phyloP scores from a whole-genome alignment of 441 rosid genomes.

The Pelargonium australe region DNA sequence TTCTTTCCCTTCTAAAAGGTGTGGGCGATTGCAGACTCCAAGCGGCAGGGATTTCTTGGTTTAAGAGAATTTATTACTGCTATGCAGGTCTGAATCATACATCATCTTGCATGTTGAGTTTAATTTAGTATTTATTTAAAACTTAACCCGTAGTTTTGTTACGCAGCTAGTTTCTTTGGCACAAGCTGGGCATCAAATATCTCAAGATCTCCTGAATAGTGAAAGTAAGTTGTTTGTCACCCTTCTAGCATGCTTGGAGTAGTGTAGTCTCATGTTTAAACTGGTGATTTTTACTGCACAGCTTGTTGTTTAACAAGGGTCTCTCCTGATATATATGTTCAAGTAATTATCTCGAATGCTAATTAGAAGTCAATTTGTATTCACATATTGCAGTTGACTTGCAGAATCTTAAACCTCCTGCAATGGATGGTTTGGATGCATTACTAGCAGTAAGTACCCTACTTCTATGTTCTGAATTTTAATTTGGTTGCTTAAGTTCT shows the following conservation, averaged over 20 bases:
- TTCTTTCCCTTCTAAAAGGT: constrained; percentile 36
- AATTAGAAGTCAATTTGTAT: constrained; percentile 13
- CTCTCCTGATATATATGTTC: constrained; percentile 1
- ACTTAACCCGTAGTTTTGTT: constrained; percentile 22
- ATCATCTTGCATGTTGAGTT: not conserved
- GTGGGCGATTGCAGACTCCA: constrained; percentile 91
- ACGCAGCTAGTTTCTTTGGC: constrained; percentile 68
- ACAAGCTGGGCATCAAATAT: constrained; percentile 65
- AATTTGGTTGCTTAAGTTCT: constrained; percentile 1
- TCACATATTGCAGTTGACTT: constrained; percentile 48
- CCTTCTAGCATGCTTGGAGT: no score
- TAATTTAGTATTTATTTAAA: constrained; percentile 2
- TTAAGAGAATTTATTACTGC: constrained; percentile 64
- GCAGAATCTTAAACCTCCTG: constrained; percentile 51
- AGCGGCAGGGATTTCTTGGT: constrained; percentile 76
- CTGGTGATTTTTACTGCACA: constrained; percentile 1
- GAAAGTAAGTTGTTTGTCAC: constrained; percentile 30
- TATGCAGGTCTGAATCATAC: constrained; percentile 57
- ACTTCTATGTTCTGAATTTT: not conserved
- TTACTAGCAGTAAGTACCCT: constrained; percentile 47
- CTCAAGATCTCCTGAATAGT: constrained; percentile 45
- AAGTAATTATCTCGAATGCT: not conserved
- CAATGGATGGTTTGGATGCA: constrained; percentile 65
- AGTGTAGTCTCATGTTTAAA: not conserved
- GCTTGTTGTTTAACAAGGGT: not conserved